Evolutionary conservation across 345 rosid species (phyloP).

Genomic region (Ceriops zippeliana): DNA sequence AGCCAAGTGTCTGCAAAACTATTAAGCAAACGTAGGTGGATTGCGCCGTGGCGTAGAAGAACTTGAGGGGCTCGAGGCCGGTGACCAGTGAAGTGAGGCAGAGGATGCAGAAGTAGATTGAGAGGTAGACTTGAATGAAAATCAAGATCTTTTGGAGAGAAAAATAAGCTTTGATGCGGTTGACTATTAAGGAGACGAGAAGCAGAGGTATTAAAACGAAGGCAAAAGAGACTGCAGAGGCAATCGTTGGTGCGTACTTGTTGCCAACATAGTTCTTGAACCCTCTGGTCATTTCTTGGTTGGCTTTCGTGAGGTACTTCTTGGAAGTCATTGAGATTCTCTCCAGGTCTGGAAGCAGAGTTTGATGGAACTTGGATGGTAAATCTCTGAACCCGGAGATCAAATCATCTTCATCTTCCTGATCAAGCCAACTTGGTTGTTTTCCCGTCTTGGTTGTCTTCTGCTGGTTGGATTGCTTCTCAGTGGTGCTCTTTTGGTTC

Average conservation of each 20-base stretch:
- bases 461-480: slow-evolving; percentile 20
- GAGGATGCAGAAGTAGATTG: slow-evolving; percentile 89
- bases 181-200: slow-evolving; percentile 71
- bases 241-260: slow-evolving; percentile 67
- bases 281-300: slow-evolving; percentile 72
- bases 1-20: slow-evolving; percentile 73
- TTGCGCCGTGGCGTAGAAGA: slow-evolving; percentile 71
- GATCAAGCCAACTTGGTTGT: slow-evolving; percentile 47
- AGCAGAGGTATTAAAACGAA: slow-evolving; percentile 74
- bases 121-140: slow-evolving; percentile 85
- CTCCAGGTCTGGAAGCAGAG: slow-evolving; percentile 75
- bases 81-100: slow-evolving; percentile 66
- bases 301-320: slow-evolving; percentile 67
- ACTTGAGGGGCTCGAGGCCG: slow-evolving; percentile 78
- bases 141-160: slow-evolving; percentile 77
- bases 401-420: slow-evolving; percentile 59
- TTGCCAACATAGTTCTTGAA: slow-evolving; percentile 79
- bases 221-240: slow-evolving; percentile 57
- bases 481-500: slow-evolving; percentile 19
- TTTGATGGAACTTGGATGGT: slow-evolving; percentile 63
- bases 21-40: slow-evolving; percentile 69
- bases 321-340: slow-evolving; percentile 70
- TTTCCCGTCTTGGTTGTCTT: slow-evolving; percentile 7
- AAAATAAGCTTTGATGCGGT: slow-evolving; percentile 76
- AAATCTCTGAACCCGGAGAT: slow-evolving; percentile 72